Percentiles rank a stretch among this genome's conserved stretches.
phyloP scores from a whole-genome alignment of 805 yeast genomes.

The Saccharomycopsis microspora region DNA sequence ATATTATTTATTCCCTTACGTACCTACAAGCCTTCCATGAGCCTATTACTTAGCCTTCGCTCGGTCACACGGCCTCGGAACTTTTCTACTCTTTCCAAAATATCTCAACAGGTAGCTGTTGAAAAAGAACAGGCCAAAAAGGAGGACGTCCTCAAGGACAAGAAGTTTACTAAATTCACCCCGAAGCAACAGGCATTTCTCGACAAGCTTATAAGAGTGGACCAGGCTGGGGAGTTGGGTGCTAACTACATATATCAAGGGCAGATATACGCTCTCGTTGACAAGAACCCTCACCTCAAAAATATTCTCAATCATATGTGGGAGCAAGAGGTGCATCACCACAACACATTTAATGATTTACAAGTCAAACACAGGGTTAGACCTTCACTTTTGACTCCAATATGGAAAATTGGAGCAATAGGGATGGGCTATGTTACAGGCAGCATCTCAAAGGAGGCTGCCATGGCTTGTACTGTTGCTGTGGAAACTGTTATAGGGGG shows the following conservation, averaged over 20 bases:
- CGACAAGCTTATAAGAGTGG: constrained; percentile 75
- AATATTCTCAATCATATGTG: constrained; percentile 90
- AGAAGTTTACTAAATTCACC: constrained; percentile 22
- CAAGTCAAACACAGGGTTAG: constrained; percentile 74
- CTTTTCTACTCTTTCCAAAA: constrained; percentile 1
- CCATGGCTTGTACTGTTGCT: constrained; percentile 99
- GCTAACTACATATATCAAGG: constrained; percentile 91
- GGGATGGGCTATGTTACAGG: constrained; percentile 85
- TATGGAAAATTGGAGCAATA: constrained; percentile 88
- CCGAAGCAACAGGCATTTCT: constrained; percentile 58
- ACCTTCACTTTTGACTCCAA: constrained; percentile 84
- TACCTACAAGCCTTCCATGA: background rate
- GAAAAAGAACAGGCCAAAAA: background rate
- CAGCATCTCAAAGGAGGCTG: constrained; percentile 81
- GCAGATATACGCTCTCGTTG: constrained; percentile 66
- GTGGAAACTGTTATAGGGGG: constrained; percentile 97
- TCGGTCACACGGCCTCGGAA: background rate
- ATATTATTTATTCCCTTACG: background rate
- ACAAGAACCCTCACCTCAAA: constrained; percentile 60
- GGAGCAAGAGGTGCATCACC: constrained; percentile 95
- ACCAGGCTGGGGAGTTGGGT: constrained; percentile 97
- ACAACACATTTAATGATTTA: constrained; percentile 66
- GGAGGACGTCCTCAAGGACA: constrained; percentile 2
- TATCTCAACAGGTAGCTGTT: constrained; percentile 4
- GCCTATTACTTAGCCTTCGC: background rate